Evolutionary conservation across 2,329 filamentous ascomycete genomes (phyloP).

Genomic region (Fonsecaea pedrosoi): DNA sequence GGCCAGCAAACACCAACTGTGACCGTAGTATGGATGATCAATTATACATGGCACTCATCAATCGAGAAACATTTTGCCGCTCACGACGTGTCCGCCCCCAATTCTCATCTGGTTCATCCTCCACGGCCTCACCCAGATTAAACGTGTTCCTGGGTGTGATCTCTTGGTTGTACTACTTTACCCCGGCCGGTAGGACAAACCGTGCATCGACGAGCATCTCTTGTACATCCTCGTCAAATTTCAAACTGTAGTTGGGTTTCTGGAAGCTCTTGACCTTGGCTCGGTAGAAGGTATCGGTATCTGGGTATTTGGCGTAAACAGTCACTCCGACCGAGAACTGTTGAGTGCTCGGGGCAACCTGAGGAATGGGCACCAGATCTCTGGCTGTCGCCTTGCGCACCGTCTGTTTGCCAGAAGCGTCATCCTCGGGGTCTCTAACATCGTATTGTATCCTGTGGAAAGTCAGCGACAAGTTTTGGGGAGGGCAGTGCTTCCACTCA

Average conservation of each 20-base stretch:
- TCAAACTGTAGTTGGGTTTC: constrained; percentile 61
- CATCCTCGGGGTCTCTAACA: constrained; percentile 38
- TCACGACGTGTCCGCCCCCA: background rate
- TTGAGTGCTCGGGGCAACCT: constrained; percentile 64
- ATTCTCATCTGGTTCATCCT: constrained; percentile 11
- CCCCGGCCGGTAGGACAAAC: constrained; percentile 66
- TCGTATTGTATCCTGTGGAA: constrained; percentile 34
- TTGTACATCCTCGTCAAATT: constrained; percentile 78
- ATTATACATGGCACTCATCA: background rate
- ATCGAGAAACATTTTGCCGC: background rate
- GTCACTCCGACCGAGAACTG: constrained; percentile 70
- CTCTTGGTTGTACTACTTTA: constrained; percentile 62
- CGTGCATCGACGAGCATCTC: constrained; percentile 76
- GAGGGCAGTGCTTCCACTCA: constrained; percentile 42
- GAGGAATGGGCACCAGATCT: constrained; percentile 78
- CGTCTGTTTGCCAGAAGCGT: constrained; percentile 36
- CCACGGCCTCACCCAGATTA: constrained; percentile 12
- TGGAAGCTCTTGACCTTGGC: constrained; percentile 74
- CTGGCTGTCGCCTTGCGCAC: constrained; percentile 70
- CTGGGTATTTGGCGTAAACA: constrained; percentile 79
- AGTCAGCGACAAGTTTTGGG: constrained; percentile 23
- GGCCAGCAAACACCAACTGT: constrained; percentile 42
- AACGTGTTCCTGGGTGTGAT: constrained; percentile 35
- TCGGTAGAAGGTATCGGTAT: constrained; percentile 85
- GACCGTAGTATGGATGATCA: background rate